These are phyloP conservation scores for Citrus australasica DNA, from an alignment of 345 rosid genomes.

Conservation along the genomic window DNA sequence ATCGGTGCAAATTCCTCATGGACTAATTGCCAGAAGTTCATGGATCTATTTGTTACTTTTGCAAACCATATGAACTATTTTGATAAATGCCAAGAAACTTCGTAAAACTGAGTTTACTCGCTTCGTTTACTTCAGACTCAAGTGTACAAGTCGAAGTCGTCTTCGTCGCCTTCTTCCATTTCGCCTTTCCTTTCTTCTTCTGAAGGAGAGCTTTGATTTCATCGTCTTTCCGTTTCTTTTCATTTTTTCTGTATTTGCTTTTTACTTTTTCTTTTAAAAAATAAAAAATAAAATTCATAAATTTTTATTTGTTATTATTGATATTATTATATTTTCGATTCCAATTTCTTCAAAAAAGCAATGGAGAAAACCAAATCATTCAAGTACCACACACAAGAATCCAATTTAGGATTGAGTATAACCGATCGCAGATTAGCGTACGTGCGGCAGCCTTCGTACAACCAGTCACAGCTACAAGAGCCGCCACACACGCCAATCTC, in stretches of 20 bases:
- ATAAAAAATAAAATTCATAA: too few species aligned
- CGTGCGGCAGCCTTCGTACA: constrained; percentile 70
- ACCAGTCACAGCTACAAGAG: constrained; percentile 41
- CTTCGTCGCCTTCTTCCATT: not conserved
- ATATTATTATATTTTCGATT: not conserved
- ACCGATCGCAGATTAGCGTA: constrained; percentile 80
- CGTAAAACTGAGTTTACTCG: not conserved
- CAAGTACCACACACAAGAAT: constrained; percentile 25
- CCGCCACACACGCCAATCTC: constrained; percentile 55
- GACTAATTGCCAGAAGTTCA: too few species aligned
- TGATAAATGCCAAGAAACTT: too few species aligned
- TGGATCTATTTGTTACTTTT: not conserved
- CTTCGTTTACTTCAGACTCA: not conserved
- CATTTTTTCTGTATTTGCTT: too few species aligned
- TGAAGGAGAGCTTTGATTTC: not conserved
- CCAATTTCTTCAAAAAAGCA: not conserved
- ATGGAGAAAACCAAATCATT: constrained; percentile 56
- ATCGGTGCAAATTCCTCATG: too few species aligned
- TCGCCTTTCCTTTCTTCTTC: not conserved
- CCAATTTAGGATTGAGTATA: constrained; percentile 43
- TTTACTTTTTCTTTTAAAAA: too few species aligned
- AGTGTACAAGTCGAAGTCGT: not conserved
- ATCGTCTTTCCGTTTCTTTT: not conserved
- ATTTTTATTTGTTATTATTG: too few species aligned
- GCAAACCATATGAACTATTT: too few species aligned